These are phyloP conservation scores for Trichosporon coremiiforme DNA, from an alignment of 1,284 basidiomycete genomes.

Conservation along the genomic window DNA sequence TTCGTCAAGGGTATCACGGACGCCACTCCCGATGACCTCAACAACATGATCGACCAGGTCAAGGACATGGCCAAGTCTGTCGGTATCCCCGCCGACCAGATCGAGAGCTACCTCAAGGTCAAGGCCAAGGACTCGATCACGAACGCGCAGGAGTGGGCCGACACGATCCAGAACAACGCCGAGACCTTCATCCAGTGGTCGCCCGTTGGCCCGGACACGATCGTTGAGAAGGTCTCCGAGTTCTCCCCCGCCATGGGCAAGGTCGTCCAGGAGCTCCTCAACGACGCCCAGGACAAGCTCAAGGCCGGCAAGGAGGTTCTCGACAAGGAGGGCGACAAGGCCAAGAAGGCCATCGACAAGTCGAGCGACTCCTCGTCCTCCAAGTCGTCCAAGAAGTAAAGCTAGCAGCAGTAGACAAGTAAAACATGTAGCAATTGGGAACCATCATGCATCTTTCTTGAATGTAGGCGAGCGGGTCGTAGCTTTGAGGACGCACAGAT, in stretches of 20 bases:
- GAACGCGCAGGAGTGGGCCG: constrained; percentile 46
- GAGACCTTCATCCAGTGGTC: constrained; percentile 42
- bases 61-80: constrained; percentile 52
- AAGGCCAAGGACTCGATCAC: constrained; percentile 49
- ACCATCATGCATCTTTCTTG: constrained; percentile 17
- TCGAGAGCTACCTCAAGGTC: constrained; percentile 46
- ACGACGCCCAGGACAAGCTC: constrained; percentile 38
- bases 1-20: constrained; percentile 48
- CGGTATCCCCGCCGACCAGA: constrained; percentile 50
- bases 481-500: neutral
- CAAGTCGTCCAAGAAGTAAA: constrained; percentile 10
- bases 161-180: constrained; percentile 43
- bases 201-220: constrained; percentile 48
- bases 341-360: constrained; percentile 22
- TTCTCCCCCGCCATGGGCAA: constrained; percentile 50
- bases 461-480: neutral
- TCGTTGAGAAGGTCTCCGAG: constrained; percentile 46
- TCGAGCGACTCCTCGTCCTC: neutral
- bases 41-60: constrained; percentile 49
- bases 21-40: constrained; percentile 49
- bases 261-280: constrained; percentile 46
- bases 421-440: constrained; percentile 19
- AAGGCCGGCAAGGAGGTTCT: constrained; percentile 24
- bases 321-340: constrained; percentile 43
- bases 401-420: neutral